Conservation (phyloP, 1,139 yeast species). For the Suhomyces guaymorum region DNA sequence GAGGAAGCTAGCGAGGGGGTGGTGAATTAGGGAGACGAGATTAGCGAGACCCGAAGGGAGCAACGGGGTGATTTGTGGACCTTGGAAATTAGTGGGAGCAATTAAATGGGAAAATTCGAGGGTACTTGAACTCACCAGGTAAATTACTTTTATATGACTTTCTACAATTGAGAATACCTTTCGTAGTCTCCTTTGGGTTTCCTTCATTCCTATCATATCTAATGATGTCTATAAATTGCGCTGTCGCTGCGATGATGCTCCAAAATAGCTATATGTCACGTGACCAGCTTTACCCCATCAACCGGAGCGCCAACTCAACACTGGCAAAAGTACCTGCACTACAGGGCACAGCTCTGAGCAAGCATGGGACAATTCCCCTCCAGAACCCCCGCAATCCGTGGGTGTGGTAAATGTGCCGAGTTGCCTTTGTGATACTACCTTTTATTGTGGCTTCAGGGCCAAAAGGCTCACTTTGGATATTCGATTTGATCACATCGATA, state of each 20-base stretch:
- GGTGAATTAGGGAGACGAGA: too few species aligned
- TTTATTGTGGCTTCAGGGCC: constrained; percentile 45
- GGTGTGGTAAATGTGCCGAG: constrained; percentile 42
- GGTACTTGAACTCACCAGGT: too few species aligned
- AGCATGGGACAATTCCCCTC: constrained; percentile 71
- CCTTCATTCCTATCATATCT: background rate
- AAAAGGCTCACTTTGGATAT: constrained; percentile 67
- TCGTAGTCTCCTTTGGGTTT: too few species aligned
- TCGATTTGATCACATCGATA: constrained; percentile 67
- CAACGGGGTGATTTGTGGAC: too few species aligned
- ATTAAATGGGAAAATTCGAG: too few species aligned
- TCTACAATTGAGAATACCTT: too few species aligned
- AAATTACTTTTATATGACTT: too few species aligned
- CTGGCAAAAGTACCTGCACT: constrained; percentile 80
- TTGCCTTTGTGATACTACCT: constrained; percentile 49
- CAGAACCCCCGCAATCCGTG: constrained; percentile 64
- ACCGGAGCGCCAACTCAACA: constrained; percentile 65
- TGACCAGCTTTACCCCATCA: constrained; percentile 43
- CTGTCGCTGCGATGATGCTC: too few species aligned
- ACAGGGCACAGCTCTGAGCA: constrained; percentile 70
- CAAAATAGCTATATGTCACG: background rate
- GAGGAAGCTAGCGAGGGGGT: background rate
- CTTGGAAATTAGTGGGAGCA: too few species aligned
- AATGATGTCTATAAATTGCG: too few species aligned
- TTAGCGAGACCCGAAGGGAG: background rate